Conservation (phyloP, 768 basidiomycete genomes). For the Postia placenta region DNA sequence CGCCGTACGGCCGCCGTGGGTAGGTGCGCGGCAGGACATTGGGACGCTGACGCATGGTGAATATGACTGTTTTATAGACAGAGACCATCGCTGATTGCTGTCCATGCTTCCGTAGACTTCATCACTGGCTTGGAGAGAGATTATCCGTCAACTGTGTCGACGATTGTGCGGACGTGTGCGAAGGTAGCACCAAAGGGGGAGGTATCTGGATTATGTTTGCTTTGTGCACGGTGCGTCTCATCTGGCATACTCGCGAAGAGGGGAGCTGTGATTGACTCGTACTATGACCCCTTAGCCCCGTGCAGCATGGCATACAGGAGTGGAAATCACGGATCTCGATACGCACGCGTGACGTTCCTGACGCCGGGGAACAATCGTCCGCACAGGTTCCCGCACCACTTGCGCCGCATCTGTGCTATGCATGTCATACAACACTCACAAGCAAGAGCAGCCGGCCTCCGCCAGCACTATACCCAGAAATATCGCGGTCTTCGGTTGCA, state of each 20-base stretch:
- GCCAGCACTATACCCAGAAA: neutral
- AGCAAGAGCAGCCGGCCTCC: slow-evolving; percentile 1
- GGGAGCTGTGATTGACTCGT: neutral
- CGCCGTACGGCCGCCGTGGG: slow-evolving; percentile 33
- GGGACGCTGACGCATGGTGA: slow-evolving; percentile 65
- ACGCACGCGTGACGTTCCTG: too few species aligned
- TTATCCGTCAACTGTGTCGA: slow-evolving; percentile 83
- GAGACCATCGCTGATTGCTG: too few species aligned
- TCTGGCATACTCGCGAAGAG: neutral
- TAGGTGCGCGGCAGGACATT: slow-evolving; percentile 52
- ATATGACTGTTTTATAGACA: too few species aligned
- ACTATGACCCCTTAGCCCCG: slow-evolving; percentile 46
- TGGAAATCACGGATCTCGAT: slow-evolving; percentile 78
- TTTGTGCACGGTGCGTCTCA: slow-evolving; percentile 57
- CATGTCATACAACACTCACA: slow-evolving; percentile 1
- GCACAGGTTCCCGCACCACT: neutral
- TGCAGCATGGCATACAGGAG: slow-evolving; percentile 55
- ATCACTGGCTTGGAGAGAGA: slow-evolving; percentile 75
- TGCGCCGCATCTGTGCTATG: neutral
- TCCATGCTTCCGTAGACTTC: slow-evolving; percentile 72
- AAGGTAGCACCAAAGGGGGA: slow-evolving; percentile 67
- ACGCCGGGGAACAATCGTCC: too few species aligned
- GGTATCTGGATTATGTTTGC: slow-evolving; percentile 41
- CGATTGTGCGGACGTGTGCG: slow-evolving; percentile 73
- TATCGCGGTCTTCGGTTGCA: neutral